Percentiles rank a stretch among this genome's conserved stretches.
These are phyloP conservation scores for Lippia alba DNA, from an alignment of 305 asterid species.

Conservation along the genomic window DNA sequence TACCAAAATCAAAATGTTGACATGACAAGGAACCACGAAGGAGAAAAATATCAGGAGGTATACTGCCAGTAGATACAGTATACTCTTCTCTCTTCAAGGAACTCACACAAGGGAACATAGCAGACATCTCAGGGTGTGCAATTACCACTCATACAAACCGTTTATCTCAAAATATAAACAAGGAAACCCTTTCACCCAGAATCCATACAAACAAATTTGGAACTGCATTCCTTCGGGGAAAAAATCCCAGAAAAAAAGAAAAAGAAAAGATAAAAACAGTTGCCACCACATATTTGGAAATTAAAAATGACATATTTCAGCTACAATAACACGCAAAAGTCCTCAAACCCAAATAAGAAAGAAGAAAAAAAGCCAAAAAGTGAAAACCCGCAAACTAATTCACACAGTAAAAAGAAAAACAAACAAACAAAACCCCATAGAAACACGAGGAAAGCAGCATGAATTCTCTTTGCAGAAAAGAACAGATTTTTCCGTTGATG, in stretches of 20 bases:
- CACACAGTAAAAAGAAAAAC: background rate
- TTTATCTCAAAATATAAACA: background rate
- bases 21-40: slow-evolving; percentile 5
- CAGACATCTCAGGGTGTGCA: background rate
- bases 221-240: background rate
- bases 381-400: slow-evolving; percentile 24
- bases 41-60: background rate
- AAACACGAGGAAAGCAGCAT: background rate
- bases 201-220: slow-evolving; percentile 9
- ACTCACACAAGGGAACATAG: background rate
- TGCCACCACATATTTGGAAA: slow-evolving; percentile 3
- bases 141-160: too few relatives aligned
- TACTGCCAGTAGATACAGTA: background rate
- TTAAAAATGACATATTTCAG: background rate
- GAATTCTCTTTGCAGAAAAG: slow-evolving; percentile 20
- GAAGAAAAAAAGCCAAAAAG: background rate
- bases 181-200: slow-evolving; percentile 4
- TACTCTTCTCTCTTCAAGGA: background rate
- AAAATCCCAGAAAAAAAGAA: background rate
- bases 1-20: background rate
- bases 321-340: slow-evolving; percentile 2
- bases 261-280: background rate
- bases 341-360: slow-evolving; percentile 1
- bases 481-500: slow-evolving; percentile 1
- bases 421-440: background rate